A percentile compares a stretch with the other conserved stretches of the same genome.
Conservation (phyloP, 192 early-diverging fungal genomes). For the Coemansia asiatica region DNA sequence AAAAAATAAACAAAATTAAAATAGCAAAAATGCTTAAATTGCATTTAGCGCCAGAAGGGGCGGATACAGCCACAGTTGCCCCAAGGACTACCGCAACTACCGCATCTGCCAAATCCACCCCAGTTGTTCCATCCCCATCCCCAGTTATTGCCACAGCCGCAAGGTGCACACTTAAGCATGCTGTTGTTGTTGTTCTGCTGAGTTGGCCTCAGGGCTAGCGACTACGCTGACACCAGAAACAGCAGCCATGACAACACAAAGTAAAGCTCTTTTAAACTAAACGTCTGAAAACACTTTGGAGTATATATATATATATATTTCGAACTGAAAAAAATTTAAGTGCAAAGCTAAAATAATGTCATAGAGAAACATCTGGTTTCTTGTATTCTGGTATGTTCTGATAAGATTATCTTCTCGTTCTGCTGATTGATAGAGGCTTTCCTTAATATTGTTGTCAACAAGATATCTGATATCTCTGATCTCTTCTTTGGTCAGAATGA, state of each 20-base stretch:
- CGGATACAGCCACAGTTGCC: background rate
- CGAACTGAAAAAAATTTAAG: no score
- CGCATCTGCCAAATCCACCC: constrained; percentile 1
- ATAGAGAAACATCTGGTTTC: background rate
- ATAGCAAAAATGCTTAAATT: background rate
- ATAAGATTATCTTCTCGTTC: no score
- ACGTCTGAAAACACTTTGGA: no score
- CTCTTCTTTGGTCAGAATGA: constrained; percentile 1
- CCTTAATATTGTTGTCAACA: background rate
- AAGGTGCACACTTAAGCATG: constrained; percentile 1
- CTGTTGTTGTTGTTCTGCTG: background rate
- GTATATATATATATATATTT: no score
- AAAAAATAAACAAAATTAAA: background rate
- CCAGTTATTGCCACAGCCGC: background rate
- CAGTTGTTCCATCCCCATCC: background rate
- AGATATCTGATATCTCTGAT: background rate
- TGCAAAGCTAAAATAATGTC: no score
- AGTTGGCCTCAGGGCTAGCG: background rate
- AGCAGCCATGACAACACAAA: background rate
- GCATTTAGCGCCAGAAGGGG: background rate
- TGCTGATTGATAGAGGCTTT: background rate
- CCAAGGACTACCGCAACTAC: background rate
- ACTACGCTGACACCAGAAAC: background rate
- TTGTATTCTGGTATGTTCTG: background rate
- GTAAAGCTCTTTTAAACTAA: background rate